Evolutionary conservation across 441 rosid genomes (phyloP).

Genomic region (Populus hybrid): DNA sequence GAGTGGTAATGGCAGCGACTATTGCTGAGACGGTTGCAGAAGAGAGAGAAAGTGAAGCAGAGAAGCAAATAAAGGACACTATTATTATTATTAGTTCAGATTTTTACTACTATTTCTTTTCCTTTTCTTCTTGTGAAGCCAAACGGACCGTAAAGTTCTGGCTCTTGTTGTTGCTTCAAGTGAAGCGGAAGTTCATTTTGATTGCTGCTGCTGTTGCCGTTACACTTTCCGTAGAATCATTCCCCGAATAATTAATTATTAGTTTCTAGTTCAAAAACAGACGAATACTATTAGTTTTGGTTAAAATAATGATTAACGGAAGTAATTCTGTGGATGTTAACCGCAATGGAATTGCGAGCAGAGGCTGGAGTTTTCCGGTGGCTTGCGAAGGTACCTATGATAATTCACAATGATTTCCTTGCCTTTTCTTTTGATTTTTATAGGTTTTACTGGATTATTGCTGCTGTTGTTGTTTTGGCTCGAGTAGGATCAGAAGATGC

Average conservation of each 20-base stretch:
- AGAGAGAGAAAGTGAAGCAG: slow-evolving; percentile 21
- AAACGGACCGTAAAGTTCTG: slow-evolving; percentile 6
- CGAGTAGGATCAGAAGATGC: slow-evolving; percentile 51
- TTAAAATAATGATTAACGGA: not conserved
- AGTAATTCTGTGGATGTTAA: not conserved
- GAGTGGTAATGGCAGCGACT: slow-evolving; percentile 24
- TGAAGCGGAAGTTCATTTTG: slow-evolving; percentile 11
- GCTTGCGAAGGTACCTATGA: not conserved
- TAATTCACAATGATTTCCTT: not conserved
- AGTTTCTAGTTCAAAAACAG: not conserved
- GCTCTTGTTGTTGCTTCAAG: not conserved
- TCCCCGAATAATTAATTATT: not conserved
- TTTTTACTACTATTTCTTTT: not conserved
- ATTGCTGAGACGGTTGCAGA: slow-evolving; percentile 23
- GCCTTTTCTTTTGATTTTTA: not conserved
- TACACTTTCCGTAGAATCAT: slow-evolving; percentile 5
- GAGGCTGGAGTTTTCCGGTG: not conserved
- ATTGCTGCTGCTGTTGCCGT: not conserved
- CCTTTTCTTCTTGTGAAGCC: slow-evolving; percentile 1
- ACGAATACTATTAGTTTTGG: not conserved
- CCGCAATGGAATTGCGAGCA: not conserved
- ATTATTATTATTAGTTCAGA: not conserved
- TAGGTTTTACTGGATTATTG: not conserved
- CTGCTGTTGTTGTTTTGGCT: not conserved
- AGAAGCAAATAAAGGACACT: not conserved